phyloP scores from a whole-genome alignment of 768 basidiomycete genomes.

The Xanthoconium purpureum region DNA sequence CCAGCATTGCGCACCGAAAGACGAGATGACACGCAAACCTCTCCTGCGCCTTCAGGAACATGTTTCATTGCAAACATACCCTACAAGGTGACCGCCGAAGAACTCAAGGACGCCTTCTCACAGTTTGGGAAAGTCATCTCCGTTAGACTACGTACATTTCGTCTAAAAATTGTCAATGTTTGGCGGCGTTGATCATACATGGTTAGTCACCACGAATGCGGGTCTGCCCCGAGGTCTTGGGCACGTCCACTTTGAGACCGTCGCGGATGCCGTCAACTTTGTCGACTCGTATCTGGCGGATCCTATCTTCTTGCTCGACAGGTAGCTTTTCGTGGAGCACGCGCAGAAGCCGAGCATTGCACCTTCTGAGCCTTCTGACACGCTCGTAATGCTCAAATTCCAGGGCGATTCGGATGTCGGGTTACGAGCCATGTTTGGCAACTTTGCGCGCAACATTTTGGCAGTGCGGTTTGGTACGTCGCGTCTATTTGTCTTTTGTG shows the following conservation, averaged over 20 bases:
- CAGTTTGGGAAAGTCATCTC: conserved; percentile 41
- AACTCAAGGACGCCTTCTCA: conserved; percentile 41
- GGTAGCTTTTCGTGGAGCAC: conserved; percentile 43
- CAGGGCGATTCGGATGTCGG: conserved; percentile 20
- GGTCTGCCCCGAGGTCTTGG: conserved; percentile 44
- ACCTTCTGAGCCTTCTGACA: conserved; percentile 27
- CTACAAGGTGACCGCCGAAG: conserved; percentile 39
- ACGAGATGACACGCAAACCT: neutral
- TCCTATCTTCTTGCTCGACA: conserved; percentile 47
- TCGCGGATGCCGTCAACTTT: conserved; percentile 38
- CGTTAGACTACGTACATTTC: conserved; percentile 42
- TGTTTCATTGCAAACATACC: conserved; percentile 56
- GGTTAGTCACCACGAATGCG: conserved; percentile 24
- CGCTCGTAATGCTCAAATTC: conserved; percentile 31
- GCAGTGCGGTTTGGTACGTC: conserved; percentile 34
- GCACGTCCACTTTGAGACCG: conserved; percentile 42
- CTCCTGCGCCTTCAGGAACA: conserved; percentile 32
- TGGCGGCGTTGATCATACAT: neutral
- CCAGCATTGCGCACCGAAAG: conserved; percentile 5
- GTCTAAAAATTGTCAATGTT: neutral
- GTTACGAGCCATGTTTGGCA: conserved; percentile 27
- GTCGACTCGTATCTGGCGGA: conserved; percentile 38
- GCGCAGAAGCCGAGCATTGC: conserved; percentile 17
- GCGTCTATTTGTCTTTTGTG: neutral
- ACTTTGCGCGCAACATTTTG: conserved; percentile 8